Evolutionary conservation across 2,329 filamentous ascomycete genomes (phyloP).

Genomic region (Alternaria longipes): DNA sequence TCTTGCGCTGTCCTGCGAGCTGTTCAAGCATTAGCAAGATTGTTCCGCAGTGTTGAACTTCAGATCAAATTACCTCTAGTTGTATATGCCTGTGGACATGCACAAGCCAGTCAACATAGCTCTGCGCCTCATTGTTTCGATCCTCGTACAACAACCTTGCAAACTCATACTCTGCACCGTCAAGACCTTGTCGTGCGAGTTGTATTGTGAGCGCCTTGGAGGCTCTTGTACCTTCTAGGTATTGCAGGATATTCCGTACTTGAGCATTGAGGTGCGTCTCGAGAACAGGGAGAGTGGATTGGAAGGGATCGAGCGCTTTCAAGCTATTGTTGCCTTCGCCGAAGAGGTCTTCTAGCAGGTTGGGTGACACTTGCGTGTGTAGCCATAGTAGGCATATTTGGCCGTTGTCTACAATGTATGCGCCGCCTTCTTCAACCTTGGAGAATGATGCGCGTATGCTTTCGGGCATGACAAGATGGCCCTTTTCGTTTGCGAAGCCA

Average conservation of each 20-base stretch:
- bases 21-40: slow-evolving; percentile 30
- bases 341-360: slow-evolving; percentile 89
- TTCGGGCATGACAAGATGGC: slow-evolving; percentile 85
- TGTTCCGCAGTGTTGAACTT: background rate
- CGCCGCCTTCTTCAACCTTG: slow-evolving; percentile 89
- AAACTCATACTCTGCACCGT: slow-evolving; percentile 97
- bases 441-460: slow-evolving; percentile 84
- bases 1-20: slow-evolving; percentile 74
- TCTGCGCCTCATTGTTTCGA: slow-evolving; percentile 95
- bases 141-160: slow-evolving; percentile 91
- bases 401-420: slow-evolving; percentile 94
- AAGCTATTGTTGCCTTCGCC: slow-evolving; percentile 77
- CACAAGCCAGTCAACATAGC: slow-evolving; percentile 98
- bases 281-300: slow-evolving; percentile 80
- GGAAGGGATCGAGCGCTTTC: slow-evolving; percentile 81
- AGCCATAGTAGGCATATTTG: slow-evolving; percentile 93
- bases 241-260: slow-evolving; percentile 91
- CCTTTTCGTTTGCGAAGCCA: slow-evolving; percentile 91
- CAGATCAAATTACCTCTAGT: slow-evolving; percentile 67
- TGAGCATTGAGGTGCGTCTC: slow-evolving; percentile 95
- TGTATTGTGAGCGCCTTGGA: slow-evolving; percentile 90
- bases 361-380: slow-evolving; percentile 89
- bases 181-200: slow-evolving; percentile 88
- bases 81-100: slow-evolving; percentile 94
- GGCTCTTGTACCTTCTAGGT: slow-evolving; percentile 79